These are phyloP conservation scores for Moesziomyces globuligerus DNA, from an alignment of 1,284 basidiomycete species.

Conservation along the genomic window DNA sequence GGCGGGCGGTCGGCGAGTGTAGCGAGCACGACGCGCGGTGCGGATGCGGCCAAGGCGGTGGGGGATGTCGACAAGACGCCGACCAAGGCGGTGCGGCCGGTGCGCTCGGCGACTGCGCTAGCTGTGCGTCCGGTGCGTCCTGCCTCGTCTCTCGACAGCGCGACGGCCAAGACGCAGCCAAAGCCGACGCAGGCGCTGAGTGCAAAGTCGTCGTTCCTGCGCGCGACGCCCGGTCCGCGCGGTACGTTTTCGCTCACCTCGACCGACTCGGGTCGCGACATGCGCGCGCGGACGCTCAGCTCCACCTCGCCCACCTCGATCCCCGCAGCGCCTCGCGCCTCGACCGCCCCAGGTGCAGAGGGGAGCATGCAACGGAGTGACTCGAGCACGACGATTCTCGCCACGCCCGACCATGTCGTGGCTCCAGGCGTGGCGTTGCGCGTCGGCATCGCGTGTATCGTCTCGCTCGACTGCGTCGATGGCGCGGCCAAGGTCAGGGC, in stretches of 20 bases:
- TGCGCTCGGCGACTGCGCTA: conserved; percentile 15
- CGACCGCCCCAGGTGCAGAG: not conserved
- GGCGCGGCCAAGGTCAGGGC: conserved; percentile 33
- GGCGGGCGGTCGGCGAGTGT: not conserved
- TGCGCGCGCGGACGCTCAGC: conserved; percentile 20
- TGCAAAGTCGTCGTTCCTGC: conserved; percentile 36
- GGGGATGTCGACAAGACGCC: conserved; percentile 24
- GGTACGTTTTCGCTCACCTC: conserved; percentile 36
- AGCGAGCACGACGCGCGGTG: not conserved
- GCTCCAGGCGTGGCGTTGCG: too few species aligned
- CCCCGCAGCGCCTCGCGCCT: not conserved
- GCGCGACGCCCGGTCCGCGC: conserved; percentile 46
- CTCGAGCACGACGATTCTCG: not conserved
- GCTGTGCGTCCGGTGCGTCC: conserved; percentile 4
- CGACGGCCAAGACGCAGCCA: not conserved
- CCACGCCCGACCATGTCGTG: too few species aligned
- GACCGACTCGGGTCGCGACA: conserved; percentile 15
- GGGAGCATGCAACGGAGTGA: not conserved
- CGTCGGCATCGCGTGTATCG: not conserved
- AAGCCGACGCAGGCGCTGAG: conserved; percentile 1
- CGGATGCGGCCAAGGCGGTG: not conserved
- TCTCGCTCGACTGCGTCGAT: not conserved
- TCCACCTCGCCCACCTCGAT: not conserved
- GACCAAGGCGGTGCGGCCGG: conserved; percentile 13
- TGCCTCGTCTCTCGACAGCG: conserved; percentile 10